Evolutionary conservation across 129 eudicot genomes (phyloP), one percentile per base, ranked within the genome.

Genomic region (Artemisia tridentata): DNA sequence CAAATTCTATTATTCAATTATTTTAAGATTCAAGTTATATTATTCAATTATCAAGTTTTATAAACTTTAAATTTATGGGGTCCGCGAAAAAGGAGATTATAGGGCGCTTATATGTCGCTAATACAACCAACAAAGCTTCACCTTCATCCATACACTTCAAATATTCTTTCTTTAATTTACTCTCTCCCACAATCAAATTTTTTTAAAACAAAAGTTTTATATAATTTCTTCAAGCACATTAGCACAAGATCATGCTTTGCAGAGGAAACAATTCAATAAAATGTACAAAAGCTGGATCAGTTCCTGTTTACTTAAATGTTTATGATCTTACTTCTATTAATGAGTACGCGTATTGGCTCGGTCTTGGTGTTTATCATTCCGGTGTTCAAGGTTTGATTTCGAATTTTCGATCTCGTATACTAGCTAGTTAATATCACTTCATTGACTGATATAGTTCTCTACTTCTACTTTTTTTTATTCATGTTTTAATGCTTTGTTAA

Each of bases 341-440:
- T 55, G 93, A 91, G 48, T 91, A 86, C 19, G 93, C 96, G 53
- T 91, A 91, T 29, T 91, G 98, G 98, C 65, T 91, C 14, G 96
- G 98, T 25, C 93, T 91, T 11, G 98, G 98, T 4, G 96, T 80
- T 46, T 88, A 91, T 68, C 98, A 91, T 65, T 91, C 96, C 13
- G 96, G 98, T 29, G 91, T 91, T 54, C 87, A 91, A 88, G 98
- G 96, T 91, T n/a, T 21, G 73, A 0, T 29, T 15, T 76, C n/a
- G n/a, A 20, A 0, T 10, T 31, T 15, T 7, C 14, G 3, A n/a
- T 69, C 19, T 34, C 53, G 17, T 43, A 2, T 63, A 15, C 57
- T 34, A 63, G 46, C 9, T 10, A 27, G 31, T 27, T 27, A 4
- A 27, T 27, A 27, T 27, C 31, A 34, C 7, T 34, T 34, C 41